phyloP scores from a whole-genome alignment of 2,329 filamentous ascomycete genomes.

The Canariomyces notabilis region DNA sequence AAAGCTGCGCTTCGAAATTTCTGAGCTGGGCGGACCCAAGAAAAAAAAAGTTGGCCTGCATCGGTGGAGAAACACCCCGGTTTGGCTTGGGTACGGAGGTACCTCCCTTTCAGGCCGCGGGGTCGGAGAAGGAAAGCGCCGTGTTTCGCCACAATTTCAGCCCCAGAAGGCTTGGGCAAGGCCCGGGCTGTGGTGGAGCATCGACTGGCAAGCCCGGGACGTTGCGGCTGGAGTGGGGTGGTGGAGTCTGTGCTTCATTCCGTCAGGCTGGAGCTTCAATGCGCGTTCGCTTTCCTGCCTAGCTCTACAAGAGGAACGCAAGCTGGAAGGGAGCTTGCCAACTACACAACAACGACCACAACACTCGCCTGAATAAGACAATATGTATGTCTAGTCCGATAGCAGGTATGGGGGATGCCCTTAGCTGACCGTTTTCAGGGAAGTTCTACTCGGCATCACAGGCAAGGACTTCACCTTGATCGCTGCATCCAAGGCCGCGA shows the following conservation, averaged over 20 bases:
- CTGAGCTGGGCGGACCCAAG: slow-evolving; percentile 18
- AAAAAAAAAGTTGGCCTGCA: slow-evolving; percentile 24
- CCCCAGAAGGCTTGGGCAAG: slow-evolving; percentile 5
- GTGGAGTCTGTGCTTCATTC: slow-evolving; percentile 12
- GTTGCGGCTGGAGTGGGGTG: slow-evolving; percentile 4
- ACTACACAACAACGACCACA: slow-evolving; percentile 11
- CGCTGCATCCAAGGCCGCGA: slow-evolving; percentile 94
- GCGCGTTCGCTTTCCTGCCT: slow-evolving; percentile 22
- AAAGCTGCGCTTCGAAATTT: slow-evolving; percentile 33
- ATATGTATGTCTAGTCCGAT: slow-evolving; percentile 27
- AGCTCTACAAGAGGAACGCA: slow-evolving; percentile 10
- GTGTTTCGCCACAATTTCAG: slow-evolving; percentile 15
- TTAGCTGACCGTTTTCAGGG: slow-evolving; percentile 52
- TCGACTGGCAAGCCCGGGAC: no score
- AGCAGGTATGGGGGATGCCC: no score
- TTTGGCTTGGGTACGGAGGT: not conserved
- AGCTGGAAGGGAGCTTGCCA: slow-evolving; percentile 18
- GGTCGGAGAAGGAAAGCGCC: slow-evolving; percentile 16
- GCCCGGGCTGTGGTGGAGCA: not conserved
- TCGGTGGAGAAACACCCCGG: slow-evolving; percentile 22
- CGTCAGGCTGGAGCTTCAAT: slow-evolving; percentile 17
- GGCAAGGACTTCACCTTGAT: slow-evolving; percentile 99
- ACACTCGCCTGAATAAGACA: slow-evolving; percentile 11
- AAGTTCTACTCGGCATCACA: slow-evolving; percentile 95
- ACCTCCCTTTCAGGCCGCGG: not conserved